Base-by-base conservation (phyloP, 2,329 filamentous ascomycete genomes). In the Xylaria polymorpha region DNA sequence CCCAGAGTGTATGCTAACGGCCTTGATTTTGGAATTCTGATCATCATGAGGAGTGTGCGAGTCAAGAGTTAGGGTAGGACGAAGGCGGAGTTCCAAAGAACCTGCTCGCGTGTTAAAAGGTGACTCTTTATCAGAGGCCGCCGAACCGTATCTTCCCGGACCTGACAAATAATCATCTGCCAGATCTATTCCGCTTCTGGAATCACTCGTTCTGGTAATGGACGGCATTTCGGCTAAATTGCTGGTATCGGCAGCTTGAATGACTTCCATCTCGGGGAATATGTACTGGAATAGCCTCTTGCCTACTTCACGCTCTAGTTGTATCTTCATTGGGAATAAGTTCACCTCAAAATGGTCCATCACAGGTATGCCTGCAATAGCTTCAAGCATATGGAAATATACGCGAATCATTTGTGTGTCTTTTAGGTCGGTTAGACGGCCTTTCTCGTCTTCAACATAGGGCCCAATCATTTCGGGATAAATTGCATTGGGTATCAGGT, bases 361-460 rank as follows among this genome's bases (percentile, higher is more conserved):
- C 39, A 99, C 94, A 0, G 95, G 94, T 70, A 99, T 99, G 58
- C 96, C 96, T 44, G 95, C 96, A 79, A 99, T 98, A 8, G 96
- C 94, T 81, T 99, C 96, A 4, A 99, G 86, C 94, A 98, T 98
- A 78, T 98, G 91, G 94, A 97, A 99, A 78, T 97, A 96, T 14
- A 99, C 93, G 41, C 92, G 90, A 61, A 99, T 87, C 92, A 98
- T 98, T 77, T 94, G 93, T 55, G 87, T 86, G 70, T 92, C 89
- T 61, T 85, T 83, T n/a, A 85, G 81, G 55, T 88, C 86, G 39
- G 85, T 80, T 18, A 84, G 72, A 78, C 83, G 75, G 72, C 84
- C 77, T 79, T 88, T 81, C 79, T 89, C 87, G 61, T 88, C 87
- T 70, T 97, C 92, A 25, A 92, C 83, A 76, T 97, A 98, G 0